These are phyloP conservation scores for Linnemannia zychae DNA, from an alignment of 192 early-diverging fungal species.

Conservation along the genomic window DNA sequence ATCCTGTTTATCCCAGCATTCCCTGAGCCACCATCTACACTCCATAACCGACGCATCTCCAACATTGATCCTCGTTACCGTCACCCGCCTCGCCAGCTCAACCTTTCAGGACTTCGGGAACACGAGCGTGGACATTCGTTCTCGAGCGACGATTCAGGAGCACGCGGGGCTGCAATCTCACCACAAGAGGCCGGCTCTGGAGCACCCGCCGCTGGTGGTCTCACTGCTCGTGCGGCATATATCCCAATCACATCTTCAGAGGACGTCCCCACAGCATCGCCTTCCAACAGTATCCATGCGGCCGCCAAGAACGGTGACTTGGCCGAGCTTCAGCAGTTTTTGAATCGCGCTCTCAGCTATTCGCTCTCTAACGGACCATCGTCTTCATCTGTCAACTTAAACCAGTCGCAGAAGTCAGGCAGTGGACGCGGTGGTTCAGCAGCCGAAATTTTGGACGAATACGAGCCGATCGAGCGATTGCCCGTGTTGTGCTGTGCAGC, in stretches of 20 bases:
- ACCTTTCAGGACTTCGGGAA: constrained; percentile 1
- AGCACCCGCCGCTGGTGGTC: constrained; percentile 4
- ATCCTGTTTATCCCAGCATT: constrained; percentile 35
- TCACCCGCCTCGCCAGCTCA: constrained; percentile 6
- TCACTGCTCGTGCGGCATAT: constrained; percentile 22
- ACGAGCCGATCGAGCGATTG: constrained; percentile 34
- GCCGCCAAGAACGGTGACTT: constrained; percentile 47
- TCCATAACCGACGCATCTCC: constrained; percentile 50
- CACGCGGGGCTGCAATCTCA: constrained; percentile 4
- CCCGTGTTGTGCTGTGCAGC: constrained; percentile 52
- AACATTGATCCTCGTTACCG: constrained; percentile 35
- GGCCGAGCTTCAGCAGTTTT: constrained; percentile 29
- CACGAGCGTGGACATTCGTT: constrained; percentile 19
- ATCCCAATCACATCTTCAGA: constrained; percentile 40
- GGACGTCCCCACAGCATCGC: constrained; percentile 24
- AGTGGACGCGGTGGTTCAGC: neutral
- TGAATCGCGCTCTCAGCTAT: constrained; percentile 18
- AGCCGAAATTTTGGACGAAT: constrained; percentile 27
- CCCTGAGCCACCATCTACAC: constrained; percentile 44
- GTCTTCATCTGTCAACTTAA: neutral
- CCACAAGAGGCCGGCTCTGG: constrained; percentile 26
- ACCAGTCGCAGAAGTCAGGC: neutral
- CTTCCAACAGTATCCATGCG: constrained; percentile 32
- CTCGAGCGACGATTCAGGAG: constrained; percentile 28
- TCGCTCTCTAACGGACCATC: constrained; percentile 15